A percentile compares a stretch with the other conserved stretches of the same genome.
These are phyloP conservation scores for Penicillium dipodomyicola DNA, from an alignment of 495 filamentous ascomycete species.

Conservation along the genomic window DNA sequence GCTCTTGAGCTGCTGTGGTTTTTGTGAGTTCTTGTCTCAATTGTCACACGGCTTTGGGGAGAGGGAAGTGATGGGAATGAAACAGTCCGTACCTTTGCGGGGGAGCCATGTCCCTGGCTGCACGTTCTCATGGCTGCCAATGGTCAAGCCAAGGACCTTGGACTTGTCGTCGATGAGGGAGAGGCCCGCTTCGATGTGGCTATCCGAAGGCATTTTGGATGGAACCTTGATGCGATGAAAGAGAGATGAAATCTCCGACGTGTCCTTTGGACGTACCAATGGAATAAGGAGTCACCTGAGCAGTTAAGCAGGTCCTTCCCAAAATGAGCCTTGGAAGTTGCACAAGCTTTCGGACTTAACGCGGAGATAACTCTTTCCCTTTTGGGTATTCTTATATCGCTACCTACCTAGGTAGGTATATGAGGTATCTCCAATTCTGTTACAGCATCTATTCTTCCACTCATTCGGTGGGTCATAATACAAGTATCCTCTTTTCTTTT, in stretches of 20 bases:
- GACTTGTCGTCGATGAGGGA: slow-evolving; percentile 35
- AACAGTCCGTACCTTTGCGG: slow-evolving; percentile 24
- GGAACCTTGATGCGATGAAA: neutral
- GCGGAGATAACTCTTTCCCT: slow-evolving; percentile 1
- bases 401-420: too few relatives aligned
- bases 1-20: slow-evolving; percentile 31
- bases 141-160: slow-evolving; percentile 32
- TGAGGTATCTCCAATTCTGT: too few relatives aligned
- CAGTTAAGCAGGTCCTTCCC: neutral
- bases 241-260: neutral
- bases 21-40: neutral
- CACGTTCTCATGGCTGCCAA: slow-evolving; percentile 28
- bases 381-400: neutral
- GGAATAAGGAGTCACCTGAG: neutral
- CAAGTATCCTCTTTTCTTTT: neutral
- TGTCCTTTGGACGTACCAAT: neutral
- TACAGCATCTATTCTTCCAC: neutral
- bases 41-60: neutral
- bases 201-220: slow-evolving; percentile 32
- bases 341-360: slow-evolving; percentile 10
- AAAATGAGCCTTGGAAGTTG: slow-evolving; percentile 7
- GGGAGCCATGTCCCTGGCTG: slow-evolving; percentile 33
- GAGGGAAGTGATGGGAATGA: neutral
- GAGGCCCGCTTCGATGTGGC: slow-evolving; percentile 29
- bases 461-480: neutral